These are phyloP conservation scores for Diaporthe citriasiana DNA, from an alignment of 2,329 filamentous ascomycete species.

Conservation along the genomic window DNA sequence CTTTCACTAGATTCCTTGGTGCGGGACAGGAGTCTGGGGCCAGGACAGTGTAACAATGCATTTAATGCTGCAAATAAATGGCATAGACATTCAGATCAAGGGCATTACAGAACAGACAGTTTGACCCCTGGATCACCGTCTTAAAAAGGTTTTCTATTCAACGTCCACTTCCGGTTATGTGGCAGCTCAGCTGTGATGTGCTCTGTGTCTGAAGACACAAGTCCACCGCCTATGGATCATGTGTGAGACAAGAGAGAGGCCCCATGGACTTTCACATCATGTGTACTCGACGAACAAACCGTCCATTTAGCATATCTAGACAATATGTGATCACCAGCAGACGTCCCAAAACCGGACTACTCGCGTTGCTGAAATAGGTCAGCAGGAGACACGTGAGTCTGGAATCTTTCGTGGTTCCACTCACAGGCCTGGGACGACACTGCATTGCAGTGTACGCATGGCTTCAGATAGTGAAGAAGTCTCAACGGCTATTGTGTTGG, in stretches of 20 bases:
- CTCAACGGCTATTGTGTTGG: neutral
- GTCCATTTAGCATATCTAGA: neutral
- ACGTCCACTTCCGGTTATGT: neutral
- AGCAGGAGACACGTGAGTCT: neutral
- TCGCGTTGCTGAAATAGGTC: neutral
- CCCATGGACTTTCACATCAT: neutral
- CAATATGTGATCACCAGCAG: neutral
- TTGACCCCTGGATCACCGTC: neutral
- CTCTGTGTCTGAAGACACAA: neutral
- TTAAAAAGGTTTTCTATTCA: neutral
- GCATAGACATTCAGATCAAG: constrained; percentile 35
- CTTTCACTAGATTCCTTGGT: constrained; percentile 61
- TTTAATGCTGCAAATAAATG: constrained; percentile 2
- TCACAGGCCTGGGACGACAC: neutral
- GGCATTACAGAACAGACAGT: neutral
- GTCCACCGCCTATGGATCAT: neutral
- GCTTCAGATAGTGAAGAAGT: neutral
- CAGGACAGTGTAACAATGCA: neutral
- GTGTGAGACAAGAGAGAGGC: neutral
- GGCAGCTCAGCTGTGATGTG: neutral
- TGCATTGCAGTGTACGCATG: too few relatives aligned
- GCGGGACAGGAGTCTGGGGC: constrained; percentile 23
- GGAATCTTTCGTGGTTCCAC: neutral
- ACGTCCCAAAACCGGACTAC: neutral
- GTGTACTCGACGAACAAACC: too few relatives aligned